Base-by-base conservation (phyloP, 1,139 yeast genomes). In the Hyphopichia pseudoburtonii region DNA sequence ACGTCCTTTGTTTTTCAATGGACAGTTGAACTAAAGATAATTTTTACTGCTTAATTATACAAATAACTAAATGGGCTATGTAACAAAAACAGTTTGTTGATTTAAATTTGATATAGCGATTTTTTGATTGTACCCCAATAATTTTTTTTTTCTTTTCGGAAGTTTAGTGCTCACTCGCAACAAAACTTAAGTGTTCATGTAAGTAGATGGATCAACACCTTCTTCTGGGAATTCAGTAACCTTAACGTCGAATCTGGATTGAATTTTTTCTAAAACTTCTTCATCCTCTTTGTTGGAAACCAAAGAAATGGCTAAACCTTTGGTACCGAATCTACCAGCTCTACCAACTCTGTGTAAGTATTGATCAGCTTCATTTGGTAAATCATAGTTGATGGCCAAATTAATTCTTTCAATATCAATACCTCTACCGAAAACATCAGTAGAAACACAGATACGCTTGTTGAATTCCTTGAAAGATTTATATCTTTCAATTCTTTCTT, bases 291-390 rank as follows among this genome's bases (percentile, higher is more conserved):
- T 85, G 42, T 81, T 75, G 29, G 95, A 78, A 39, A 92, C 95
- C 53, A 92, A 86, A 35, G 97, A 88, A 44, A 92, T 78, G 38
- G 97, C 96, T 56, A 92, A 82, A 72, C 98, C 98, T 74, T 92
- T 92, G 63, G 98, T 92, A 76, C 98, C 98, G 58, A 92, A 92
- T 78, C 98, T 89, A 70, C 98, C 98, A 52, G 98, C 98, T 81
- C 98, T 89, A 63, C 98, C 98, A 46, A 92, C 98, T 74, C 98
- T 87, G 76, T 92, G 98, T 63, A 92, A 80, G 70, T 92, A 92
- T 70, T 92, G 97, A 69, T 92, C 98, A 47, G 97, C 96, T 70
- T 88, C 96, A 50, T 67, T 73, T 51, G 86, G 85, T 70, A 87
- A 72, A 70, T 92, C 98, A 68, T 92, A 92, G 76, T 92, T 92